These are phyloP conservation scores for Penicillium sp. DNA, from an alignment of 2,329 filamentous ascomycete species.

Conservation along the genomic window DNA sequence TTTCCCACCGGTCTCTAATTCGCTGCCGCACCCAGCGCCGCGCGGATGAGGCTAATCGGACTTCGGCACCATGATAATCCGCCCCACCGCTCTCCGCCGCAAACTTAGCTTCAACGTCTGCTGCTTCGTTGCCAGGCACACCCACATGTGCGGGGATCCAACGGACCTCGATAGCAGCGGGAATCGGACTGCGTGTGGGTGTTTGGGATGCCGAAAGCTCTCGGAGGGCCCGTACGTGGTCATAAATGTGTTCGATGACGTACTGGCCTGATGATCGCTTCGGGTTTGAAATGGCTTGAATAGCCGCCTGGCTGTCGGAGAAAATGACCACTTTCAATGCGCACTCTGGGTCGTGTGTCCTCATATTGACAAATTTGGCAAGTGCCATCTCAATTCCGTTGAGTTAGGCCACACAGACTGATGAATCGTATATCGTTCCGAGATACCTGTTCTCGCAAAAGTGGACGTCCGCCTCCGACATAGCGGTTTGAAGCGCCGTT, in stretches of 20 bases:
- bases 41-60: not conserved
- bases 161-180: not conserved
- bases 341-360: not conserved
- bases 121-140: conserved; percentile 2
- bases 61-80: too few relatives aligned
- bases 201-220: not conserved
- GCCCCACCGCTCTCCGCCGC: not conserved
- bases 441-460: not conserved
- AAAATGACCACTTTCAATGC: conserved; percentile 3
- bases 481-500: too few relatives aligned
- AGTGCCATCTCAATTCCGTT: conserved; percentile 2
- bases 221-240: not conserved
- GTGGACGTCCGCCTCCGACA: too few relatives aligned
- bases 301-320: conserved; percentile 12
- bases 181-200: not conserved
- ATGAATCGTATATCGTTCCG: not conserved
- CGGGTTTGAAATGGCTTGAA: conserved; percentile 10
- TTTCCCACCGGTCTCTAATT: not conserved
- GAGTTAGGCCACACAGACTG: conserved; percentile 3
- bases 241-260: not conserved
- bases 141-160: conserved; percentile 12
- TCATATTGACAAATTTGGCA: not conserved
- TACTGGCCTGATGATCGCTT: conserved; percentile 9
- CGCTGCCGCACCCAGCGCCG: not conserved
- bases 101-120: not conserved